phyloP scores from a whole-genome alignment of 306 rosid species.

The Quercus mongolica region DNA sequence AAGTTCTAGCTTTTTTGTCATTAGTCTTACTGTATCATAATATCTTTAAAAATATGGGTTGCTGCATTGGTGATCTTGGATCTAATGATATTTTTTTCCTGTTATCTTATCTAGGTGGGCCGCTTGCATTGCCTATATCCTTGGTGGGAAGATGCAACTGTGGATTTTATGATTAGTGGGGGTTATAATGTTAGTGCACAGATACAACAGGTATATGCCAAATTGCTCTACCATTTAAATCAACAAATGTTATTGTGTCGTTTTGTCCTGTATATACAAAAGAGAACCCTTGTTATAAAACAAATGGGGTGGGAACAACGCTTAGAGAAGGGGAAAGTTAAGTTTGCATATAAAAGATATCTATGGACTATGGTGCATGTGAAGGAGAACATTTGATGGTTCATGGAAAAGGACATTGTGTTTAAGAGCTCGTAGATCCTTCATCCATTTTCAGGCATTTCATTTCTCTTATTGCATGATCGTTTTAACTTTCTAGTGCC shows the following conservation, averaged over 20 bases:
- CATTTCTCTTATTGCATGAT: neutral
- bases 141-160: constrained; percentile 90
- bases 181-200: constrained; percentile 64
- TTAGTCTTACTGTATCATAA: too few relatives aligned
- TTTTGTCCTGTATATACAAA: constrained; percentile 5
- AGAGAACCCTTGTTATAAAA: neutral
- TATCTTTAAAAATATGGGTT: too few relatives aligned
- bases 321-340: neutral
- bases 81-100: constrained; percentile 8
- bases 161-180: constrained; percentile 82
- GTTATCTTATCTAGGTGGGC: constrained; percentile 56
- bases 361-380: neutral
- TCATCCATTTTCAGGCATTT: neutral
- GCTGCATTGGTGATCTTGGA: neutral
- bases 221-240: neutral
- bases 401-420: neutral
- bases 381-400: neutral
- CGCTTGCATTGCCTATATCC: constrained; percentile 88
- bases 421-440: neutral
- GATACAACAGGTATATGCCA: constrained; percentile 51
- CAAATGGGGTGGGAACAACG: neutral
- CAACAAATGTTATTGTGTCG: neutral
- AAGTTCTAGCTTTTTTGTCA: too few relatives aligned
- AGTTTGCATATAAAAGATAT: neutral
- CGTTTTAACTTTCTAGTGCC: neutral